Evolutionary conservation across 1,284 basidiomycete species (phyloP).

Genomic region (Moniliella sp.): DNA sequence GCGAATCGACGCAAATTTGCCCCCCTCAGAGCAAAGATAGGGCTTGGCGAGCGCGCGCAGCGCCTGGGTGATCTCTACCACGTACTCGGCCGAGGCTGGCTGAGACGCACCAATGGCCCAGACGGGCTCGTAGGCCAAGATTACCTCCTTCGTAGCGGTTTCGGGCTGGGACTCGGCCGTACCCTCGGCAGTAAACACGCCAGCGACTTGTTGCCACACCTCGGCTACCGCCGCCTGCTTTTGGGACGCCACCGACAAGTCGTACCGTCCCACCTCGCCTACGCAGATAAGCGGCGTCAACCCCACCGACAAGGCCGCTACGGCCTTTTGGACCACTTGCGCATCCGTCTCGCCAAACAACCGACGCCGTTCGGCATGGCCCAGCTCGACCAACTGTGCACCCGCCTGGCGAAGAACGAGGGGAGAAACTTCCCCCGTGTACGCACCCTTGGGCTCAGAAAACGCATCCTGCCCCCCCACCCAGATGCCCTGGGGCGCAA

Average conservation of each 20-base stretch:
- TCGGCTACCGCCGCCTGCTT: slow-evolving; percentile 11
- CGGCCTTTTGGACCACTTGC: slow-evolving; percentile 14
- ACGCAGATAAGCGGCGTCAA: slow-evolving; percentile 25
- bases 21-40: no score
- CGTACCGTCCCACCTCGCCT: no score
- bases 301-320: slow-evolving; percentile 8
- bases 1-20: slow-evolving; percentile 4
- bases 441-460: slow-evolving; percentile 16
- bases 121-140: slow-evolving; percentile 25
- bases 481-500: slow-evolving; percentile 5
- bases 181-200: slow-evolving; percentile 11
- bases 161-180: not conserved
- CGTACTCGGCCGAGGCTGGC: slow-evolving; percentile 18
- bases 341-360: slow-evolving; percentile 23
- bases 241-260: no score
- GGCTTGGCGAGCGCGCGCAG: slow-evolving; percentile 8
- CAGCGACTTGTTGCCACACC: slow-evolving; percentile 18
- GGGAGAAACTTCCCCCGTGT: slow-evolving; percentile 24
- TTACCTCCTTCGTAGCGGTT: slow-evolving; percentile 5
- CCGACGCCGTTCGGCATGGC: slow-evolving; percentile 19
- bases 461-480: slow-evolving; percentile 21
- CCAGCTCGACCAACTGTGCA: slow-evolving; percentile 20
- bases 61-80: slow-evolving; percentile 20
- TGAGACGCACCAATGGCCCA: slow-evolving; percentile 23
- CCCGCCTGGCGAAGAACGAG: slow-evolving; percentile 15